These are phyloP conservation scores for Basipetospora chlamydospora DNA, from an alignment of 2,329 filamentous ascomycete species.

Conservation along the genomic window DNA sequence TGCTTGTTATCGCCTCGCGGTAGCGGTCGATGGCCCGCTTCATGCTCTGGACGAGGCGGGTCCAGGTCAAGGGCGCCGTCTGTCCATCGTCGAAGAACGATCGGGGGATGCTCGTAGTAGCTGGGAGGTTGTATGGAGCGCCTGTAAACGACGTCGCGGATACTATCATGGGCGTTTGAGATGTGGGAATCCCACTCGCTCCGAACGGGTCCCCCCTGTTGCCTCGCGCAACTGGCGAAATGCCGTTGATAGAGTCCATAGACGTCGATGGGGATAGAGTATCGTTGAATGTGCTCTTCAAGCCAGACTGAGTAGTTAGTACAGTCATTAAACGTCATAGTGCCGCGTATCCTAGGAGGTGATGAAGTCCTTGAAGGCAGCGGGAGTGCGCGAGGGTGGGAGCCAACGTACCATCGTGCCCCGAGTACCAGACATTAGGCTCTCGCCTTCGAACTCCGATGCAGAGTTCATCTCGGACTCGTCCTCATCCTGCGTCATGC, in stretches of 20 bases:
- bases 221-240: constrained; percentile 39
- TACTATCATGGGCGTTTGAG: constrained; percentile 34
- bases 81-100: constrained; percentile 88
- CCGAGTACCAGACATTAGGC: not conserved
- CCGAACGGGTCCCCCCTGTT: constrained; percentile 40
- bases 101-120: constrained; percentile 50
- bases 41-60: constrained; percentile 82
- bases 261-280: constrained; percentile 76
- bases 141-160: constrained; percentile 50
- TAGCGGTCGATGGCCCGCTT: constrained; percentile 80
- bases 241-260: constrained; percentile 74
- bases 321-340: not conserved
- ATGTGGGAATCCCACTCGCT: constrained; percentile 24
- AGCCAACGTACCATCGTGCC: constrained; percentile 3
- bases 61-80: constrained; percentile 73
- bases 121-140: constrained; percentile 40
- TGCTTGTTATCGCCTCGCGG: constrained; percentile 72
- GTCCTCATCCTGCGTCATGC: constrained; percentile 73
- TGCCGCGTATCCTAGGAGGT: too few relatives aligned
- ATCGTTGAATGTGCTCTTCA: constrained; percentile 52
- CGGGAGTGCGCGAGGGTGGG: constrained; percentile 16
- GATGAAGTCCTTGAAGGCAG: too few relatives aligned
- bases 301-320: constrained; percentile 30
- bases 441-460: constrained; percentile 9
- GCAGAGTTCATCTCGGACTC: constrained; percentile 29